Evolutionary conservation across 2,329 filamentous ascomycete genomes (phyloP), one percentile per base, ranked within the genome.

Genomic region (Ophiostoma fasciatum): DNA sequence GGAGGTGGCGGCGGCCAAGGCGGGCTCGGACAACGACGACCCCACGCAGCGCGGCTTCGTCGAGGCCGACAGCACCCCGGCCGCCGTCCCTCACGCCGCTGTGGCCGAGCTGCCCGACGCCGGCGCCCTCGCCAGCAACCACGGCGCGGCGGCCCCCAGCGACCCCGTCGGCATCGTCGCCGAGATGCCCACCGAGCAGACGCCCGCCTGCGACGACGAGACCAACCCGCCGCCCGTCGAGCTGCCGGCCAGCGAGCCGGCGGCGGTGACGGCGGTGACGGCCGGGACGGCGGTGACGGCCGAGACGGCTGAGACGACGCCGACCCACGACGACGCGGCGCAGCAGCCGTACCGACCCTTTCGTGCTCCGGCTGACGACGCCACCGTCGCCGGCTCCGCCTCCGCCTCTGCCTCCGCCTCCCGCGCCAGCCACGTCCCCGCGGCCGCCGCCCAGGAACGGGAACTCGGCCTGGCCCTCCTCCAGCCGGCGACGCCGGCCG

Each of bases 141-240:
- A 45, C 12, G 46, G 48, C 7, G 28, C 39, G 4, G 57, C 51
- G n/a, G n/a, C n/a, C n/a, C n/a, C n/a, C n/a, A n/a, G n/a, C 12
- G 51, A 62, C 25, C 62, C 64, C 0, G 53, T 66, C 2, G 63
- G 64, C 1, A 28, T 59, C 13, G 50, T 68, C 17, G 58, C 64
- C 4, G 65, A 69, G 48, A 61, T 70, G 52, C 48, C 61, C 5
- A 66, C 61, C 9, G 57, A 60, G 14, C 47, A 56, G 17, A 66
- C 63, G 1, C 55, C 52, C 0, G 43, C 43, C 7, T 59, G 63
- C 7, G 48, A 49, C 1, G 53, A 60, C 6, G 64, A 68, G 42
- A 50, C 48, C 11, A 51, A 65, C 28, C 64, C 63, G 1, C 49
- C 58, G 0, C 59, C 63, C 0, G 54, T 65, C 4, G 64, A 68